Percentiles rank a stretch among this genome's conserved stretches.
phyloP scores from a whole-genome alignment of 495 filamentous ascomycete species.

The Xanthoparmelia taractica region DNA sequence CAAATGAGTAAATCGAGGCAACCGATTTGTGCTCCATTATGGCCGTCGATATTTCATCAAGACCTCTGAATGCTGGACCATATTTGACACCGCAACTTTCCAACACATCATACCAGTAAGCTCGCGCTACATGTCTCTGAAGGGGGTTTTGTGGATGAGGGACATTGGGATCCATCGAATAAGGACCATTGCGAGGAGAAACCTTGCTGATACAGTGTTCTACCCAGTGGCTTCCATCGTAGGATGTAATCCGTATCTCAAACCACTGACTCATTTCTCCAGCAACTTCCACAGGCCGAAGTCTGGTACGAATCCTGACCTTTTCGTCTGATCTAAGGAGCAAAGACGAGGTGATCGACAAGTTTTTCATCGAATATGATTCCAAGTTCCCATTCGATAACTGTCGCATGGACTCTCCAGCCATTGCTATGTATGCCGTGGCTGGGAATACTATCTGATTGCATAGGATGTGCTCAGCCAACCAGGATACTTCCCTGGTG shows the following conservation, averaged over 20 bases:
- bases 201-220: slow-evolving; percentile 1
- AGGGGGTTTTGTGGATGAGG: background rate
- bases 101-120: slow-evolving; percentile 7
- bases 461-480: background rate
- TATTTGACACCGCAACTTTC: slow-evolving; percentile 2
- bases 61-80: slow-evolving; percentile 3
- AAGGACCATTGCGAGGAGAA: background rate
- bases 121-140: slow-evolving; percentile 5
- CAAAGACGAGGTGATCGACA: slow-evolving; percentile 1
- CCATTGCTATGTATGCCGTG: slow-evolving; percentile 6
- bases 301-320: background rate
- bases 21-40: background rate
- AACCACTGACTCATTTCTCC: background rate
- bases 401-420: slow-evolving; percentile 1
- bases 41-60: slow-evolving; percentile 4
- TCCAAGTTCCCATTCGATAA: background rate
- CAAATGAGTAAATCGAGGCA: background rate
- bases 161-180: background rate
- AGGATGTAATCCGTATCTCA: background rate
- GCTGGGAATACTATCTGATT: slow-evolving; percentile 5
- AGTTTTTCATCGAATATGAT: background rate
- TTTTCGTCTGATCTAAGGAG: background rate
- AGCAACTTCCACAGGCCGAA: background rate
- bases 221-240: slow-evolving; percentile 5
- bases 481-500: slow-evolving; percentile 3